Evolutionary conservation across 495 filamentous ascomycete genomes (phyloP).

Genomic region (Penicillium longicatenatum): DNA sequence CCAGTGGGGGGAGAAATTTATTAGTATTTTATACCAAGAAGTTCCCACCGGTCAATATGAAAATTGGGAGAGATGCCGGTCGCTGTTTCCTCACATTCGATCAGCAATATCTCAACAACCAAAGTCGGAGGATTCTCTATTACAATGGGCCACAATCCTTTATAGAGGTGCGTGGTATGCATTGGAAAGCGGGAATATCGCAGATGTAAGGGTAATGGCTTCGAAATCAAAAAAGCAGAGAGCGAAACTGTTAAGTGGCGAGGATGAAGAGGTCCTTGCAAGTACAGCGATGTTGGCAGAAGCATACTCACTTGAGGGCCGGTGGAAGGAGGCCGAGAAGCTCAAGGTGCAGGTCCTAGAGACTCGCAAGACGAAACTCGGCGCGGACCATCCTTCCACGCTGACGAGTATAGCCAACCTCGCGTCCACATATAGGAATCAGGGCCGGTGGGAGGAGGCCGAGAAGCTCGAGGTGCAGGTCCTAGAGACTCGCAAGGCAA

Average conservation of each 20-base stretch:
- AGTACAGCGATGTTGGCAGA: not conserved
- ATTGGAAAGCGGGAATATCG: not conserved
- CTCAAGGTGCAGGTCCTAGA: not conserved
- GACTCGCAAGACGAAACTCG: not conserved
- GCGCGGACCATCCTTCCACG: not conserved
- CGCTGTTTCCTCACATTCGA: constrained; percentile 31
- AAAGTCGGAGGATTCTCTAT: constrained; percentile 7
- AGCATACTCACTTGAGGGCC: not conserved
- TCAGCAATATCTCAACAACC: constrained; percentile 19
- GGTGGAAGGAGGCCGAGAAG: not conserved
- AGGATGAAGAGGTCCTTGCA: not conserved
- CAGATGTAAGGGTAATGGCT: not conserved
- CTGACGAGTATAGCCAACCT: not conserved
- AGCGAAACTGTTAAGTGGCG: not conserved
- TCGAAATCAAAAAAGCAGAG: not conserved
- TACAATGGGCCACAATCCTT: constrained; percentile 25
- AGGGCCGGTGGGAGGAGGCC: constrained; percentile 2
- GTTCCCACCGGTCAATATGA: constrained; percentile 45
- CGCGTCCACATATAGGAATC: not conserved
- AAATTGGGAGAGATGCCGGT: constrained; percentile 31
- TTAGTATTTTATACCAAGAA: constrained; percentile 34
- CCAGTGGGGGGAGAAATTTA: constrained; percentile 33
- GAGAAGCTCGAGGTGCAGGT: not conserved
- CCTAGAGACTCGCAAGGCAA: not conserved
- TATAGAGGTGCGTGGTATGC: constrained; percentile 11